A percentile compares a stretch with the other conserved stretches of the same genome.
phyloP scores from a whole-genome alignment of 495 filamentous ascomycete species.

The Antarctomyces pellizariae region DNA sequence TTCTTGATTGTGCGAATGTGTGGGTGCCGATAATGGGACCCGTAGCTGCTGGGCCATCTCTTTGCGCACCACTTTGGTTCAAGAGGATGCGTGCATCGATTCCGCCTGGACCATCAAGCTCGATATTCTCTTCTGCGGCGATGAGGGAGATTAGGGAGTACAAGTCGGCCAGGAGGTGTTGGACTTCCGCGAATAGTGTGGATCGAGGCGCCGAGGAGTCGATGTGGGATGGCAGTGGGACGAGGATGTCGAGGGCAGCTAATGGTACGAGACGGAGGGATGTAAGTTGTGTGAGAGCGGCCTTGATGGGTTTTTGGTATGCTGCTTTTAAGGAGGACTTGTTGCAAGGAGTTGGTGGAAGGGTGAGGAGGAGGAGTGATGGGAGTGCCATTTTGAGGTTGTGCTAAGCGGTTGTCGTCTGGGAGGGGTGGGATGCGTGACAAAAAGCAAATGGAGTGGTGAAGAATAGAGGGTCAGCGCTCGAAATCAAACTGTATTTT shows the following conservation, averaged over 20 bases:
- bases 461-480: no score
- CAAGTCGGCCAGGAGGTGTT: constrained; percentile 46
- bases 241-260: constrained; percentile 25
- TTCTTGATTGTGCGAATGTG: constrained; percentile 36
- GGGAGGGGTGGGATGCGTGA: no score
- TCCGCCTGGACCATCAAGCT: constrained; percentile 42
- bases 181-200: constrained; percentile 32
- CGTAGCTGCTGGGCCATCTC: constrained; percentile 13
- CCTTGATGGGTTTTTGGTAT: constrained; percentile 28
- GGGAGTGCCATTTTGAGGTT: constrained; percentile 13
- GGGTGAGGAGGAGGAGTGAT: constrained; percentile 33
- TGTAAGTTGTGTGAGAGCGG: constrained; percentile 21
- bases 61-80: constrained; percentile 17
- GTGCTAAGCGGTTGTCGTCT: no score
- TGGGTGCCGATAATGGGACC: constrained; percentile 38
- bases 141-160: constrained; percentile 56
- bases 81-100: constrained; percentile 61
- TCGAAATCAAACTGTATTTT: no score
- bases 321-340: constrained; percentile 25
- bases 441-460: no score
- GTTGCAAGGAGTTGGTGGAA: constrained; percentile 24
- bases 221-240: constrained; percentile 26
- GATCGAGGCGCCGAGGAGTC: constrained; percentile 21
- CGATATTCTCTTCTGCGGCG: constrained; percentile 32
- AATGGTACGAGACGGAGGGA: constrained; percentile 15